Percentiles rank a stretch among this genome's conserved stretches.
These are phyloP conservation scores for Penicillium sp. DNA, from an alignment of 2,329 filamentous ascomycete species.

Conservation along the genomic window DNA sequence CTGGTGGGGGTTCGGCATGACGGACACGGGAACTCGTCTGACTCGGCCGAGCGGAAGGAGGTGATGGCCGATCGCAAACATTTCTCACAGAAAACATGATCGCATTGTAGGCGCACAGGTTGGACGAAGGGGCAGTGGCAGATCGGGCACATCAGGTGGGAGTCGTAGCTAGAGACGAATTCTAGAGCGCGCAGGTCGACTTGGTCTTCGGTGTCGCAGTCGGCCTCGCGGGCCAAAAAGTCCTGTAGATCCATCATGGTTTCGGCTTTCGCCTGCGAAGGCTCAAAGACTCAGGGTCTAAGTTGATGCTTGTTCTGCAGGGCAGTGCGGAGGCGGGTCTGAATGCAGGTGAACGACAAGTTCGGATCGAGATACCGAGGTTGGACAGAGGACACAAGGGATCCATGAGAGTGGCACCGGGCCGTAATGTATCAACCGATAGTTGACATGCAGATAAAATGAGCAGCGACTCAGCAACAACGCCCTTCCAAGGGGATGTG, in stretches of 20 bases:
- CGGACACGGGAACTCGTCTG: conserved; percentile 52
- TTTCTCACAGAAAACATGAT: conserved; percentile 63
- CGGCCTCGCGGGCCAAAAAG: conserved; percentile 31
- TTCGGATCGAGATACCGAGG: conserved; percentile 20
- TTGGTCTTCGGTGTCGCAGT: conserved; percentile 24
- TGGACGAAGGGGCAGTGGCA: conserved; percentile 63
- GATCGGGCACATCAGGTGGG: conserved; percentile 64
- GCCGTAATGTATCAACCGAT: not conserved
- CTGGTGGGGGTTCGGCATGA: conserved; percentile 54
- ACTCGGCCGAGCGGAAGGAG: conserved; percentile 29
- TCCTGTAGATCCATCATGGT: conserved; percentile 34
- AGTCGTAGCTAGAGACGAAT: conserved; percentile 57
- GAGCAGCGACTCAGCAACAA: not conserved
- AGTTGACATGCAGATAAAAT: not conserved
- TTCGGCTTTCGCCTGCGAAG: not conserved
- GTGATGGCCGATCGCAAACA: conserved; percentile 55
- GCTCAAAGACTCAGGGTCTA: not conserved
- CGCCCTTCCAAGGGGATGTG: not conserved
- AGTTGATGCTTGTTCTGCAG: not conserved
- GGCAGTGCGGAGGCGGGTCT: conserved; percentile 11
- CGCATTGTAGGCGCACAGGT: conserved; percentile 59
- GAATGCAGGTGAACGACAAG: conserved; percentile 12
- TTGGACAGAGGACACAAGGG: conserved; percentile 8
- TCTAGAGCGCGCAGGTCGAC: conserved; percentile 61
- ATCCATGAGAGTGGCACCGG: conserved; percentile 24